These are phyloP conservation scores for Lizonia empirigonia DNA, from an alignment of 2,329 filamentous ascomycete genomes.

Conservation along the genomic window DNA sequence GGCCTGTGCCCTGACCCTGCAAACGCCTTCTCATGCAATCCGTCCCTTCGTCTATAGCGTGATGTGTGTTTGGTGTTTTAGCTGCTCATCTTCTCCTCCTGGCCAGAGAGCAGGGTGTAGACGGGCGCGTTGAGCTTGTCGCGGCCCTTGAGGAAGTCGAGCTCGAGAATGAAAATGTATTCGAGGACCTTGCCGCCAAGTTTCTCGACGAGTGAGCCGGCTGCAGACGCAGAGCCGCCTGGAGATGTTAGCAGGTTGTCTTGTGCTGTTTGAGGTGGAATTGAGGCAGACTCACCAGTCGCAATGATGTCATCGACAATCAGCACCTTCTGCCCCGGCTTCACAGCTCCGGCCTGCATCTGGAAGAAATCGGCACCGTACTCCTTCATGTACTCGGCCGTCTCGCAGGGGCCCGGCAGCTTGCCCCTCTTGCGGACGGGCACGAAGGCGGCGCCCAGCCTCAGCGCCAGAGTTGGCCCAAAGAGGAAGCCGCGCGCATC, in stretches of 20 bases:
- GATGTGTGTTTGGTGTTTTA: conserved; percentile 6
- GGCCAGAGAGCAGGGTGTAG: conserved; percentile 77
- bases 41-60: conserved; percentile 18
- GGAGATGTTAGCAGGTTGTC: conserved; percentile 16
- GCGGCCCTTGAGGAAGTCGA: conserved; percentile 89
- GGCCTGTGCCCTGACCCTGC: conserved; percentile 8
- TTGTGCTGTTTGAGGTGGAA: neutral
- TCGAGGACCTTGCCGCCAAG: conserved; percentile 85
- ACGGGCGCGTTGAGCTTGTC: conserved; percentile 86
- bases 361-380: conserved; percentile 96
- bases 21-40: conserved; percentile 34
- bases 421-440: conserved; percentile 96
- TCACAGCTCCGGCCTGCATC: conserved; percentile 87
- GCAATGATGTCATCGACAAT: conserved; percentile 98
- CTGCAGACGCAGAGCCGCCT: conserved; percentile 92
- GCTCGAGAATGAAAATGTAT: conserved; percentile 94
- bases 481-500: conserved; percentile 96
- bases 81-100: conserved; percentile 50
- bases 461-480: conserved; percentile 84
- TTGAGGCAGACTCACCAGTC: conserved; percentile 70
- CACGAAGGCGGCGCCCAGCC: conserved; percentile 83
- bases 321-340: conserved; percentile 84
- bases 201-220: conserved; percentile 82
- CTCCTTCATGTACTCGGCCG: conserved; percentile 89
- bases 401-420: conserved; percentile 86